Evolutionary conservation across 768 basidiomycete genomes (phyloP).

Genomic region (Hypsizygus marmoreus): DNA sequence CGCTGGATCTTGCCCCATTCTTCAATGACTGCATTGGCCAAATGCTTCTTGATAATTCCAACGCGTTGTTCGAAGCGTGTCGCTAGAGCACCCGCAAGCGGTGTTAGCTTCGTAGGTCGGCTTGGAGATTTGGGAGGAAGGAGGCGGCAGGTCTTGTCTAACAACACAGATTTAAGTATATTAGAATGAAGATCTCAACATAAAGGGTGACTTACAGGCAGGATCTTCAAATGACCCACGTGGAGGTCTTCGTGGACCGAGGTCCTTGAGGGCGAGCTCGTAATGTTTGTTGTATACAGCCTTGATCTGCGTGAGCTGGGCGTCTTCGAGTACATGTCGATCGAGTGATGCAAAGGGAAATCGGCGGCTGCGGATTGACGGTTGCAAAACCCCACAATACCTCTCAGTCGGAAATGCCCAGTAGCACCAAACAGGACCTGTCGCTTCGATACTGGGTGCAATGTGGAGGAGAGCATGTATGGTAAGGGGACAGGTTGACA

Average conservation of each 20-base stretch:
- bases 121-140: too few relatives aligned
- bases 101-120: too few relatives aligned
- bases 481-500: slow-evolving; percentile 21
- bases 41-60: slow-evolving; percentile 10
- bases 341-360: slow-evolving; percentile 19
- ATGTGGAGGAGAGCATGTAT: slow-evolving; percentile 40
- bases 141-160: too few relatives aligned
- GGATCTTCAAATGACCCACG: neutral
- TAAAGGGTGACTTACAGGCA: neutral
- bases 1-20: slow-evolving; percentile 33
- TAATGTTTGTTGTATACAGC: slow-evolving; percentile 11
- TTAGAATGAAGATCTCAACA: too few relatives aligned
- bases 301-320: slow-evolving; percentile 20
- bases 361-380: slow-evolving; percentile 26
- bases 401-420: slow-evolving; percentile 44
- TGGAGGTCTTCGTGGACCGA: too few relatives aligned
- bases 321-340: slow-evolving; percentile 11
- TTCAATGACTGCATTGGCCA: too few relatives aligned
- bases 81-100: slow-evolving; percentile 16
- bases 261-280: slow-evolving; percentile 6
- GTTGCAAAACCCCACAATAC: slow-evolving; percentile 30
- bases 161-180: too few relatives aligned
- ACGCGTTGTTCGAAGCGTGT: slow-evolving; percentile 11
- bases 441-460: slow-evolving; percentile 29
- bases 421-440: slow-evolving; percentile 38